phyloP scores from a whole-genome alignment of 208 protist genomes.

The Novymonas esmeraldas region DNA sequence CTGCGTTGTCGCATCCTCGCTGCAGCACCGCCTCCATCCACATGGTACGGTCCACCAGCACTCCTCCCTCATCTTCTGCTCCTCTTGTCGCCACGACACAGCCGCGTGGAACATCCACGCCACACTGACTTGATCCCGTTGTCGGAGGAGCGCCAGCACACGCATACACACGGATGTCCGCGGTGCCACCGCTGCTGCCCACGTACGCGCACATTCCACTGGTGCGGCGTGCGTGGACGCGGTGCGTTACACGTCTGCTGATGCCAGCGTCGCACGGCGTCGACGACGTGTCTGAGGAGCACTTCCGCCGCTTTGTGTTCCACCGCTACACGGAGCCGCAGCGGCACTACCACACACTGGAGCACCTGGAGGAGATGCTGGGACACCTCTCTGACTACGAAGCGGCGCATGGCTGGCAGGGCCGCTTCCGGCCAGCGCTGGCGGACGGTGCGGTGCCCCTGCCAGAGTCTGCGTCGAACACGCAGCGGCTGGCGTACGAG shows the following conservation, averaged over 20 bases:
- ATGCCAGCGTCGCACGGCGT: not conserved
- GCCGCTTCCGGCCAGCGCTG: constrained; percentile 17
- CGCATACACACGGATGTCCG: constrained; percentile 2
- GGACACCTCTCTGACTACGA: constrained; percentile 28
- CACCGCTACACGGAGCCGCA: constrained; percentile 64
- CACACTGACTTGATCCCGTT: no score
- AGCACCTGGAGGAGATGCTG: constrained; percentile 70
- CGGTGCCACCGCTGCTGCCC: not conserved
- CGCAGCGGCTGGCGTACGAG: not conserved
- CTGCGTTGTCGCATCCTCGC: no score
- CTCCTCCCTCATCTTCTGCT: no score
- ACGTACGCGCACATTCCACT: constrained; percentile 7
- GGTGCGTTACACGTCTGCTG: constrained; percentile 29
- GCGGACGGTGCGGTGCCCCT: not conserved
- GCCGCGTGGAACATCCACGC: no score
- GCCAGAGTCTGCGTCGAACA: not conserved
- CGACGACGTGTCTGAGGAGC: not conserved
- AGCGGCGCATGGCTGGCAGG: constrained; percentile 15
- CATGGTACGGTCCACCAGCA: no score
- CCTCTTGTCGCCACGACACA: no score
- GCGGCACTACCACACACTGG: constrained; percentile 75
- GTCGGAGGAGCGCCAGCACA: no score
- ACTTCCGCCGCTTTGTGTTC: constrained; percentile 20
- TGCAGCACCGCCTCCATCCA: no score
- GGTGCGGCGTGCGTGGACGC: constrained; percentile 29